Conservation (phyloP, 306 rosid species). For the Cucurbita argyrosperma region DNA sequence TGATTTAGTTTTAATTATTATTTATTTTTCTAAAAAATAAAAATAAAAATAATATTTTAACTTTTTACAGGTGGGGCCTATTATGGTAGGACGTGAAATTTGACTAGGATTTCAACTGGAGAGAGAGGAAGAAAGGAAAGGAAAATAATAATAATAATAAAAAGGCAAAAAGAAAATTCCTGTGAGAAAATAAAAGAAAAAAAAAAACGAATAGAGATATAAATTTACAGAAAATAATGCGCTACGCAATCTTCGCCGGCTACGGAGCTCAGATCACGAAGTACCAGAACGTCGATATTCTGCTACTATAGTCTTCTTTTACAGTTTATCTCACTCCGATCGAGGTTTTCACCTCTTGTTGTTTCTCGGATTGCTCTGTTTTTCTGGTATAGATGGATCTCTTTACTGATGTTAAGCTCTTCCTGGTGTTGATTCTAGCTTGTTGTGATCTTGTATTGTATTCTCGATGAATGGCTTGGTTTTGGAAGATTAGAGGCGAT, state of each 20-base stretch:
- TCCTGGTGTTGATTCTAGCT: neutral
- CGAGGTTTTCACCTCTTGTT: neutral
- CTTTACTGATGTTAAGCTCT: neutral
- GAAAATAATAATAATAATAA: too few relatives aligned
- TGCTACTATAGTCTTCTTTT: neutral
- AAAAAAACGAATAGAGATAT: neutral
- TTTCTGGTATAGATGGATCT: slow-evolving; percentile 3
- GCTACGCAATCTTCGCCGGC: slow-evolving; percentile 5
- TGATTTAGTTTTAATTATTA: too few relatives aligned
- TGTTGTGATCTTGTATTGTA: neutral
- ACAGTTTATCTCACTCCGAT: neutral
- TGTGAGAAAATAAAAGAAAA: too few relatives aligned
- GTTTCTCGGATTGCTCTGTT: neutral
- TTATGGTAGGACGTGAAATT: neutral
- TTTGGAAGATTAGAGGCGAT: neutral
- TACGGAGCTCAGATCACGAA: slow-evolving; percentile 9
- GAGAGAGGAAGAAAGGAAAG: neutral
- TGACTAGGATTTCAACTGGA: neutral
- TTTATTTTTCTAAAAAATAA: too few relatives aligned
- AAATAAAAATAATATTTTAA: too few relatives aligned
- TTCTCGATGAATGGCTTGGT: neutral
- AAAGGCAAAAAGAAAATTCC: neutral
- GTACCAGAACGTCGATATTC: neutral
- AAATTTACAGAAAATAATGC: neutral
- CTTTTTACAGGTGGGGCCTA: neutral